These are phyloP conservation scores for Plasmodium falciparum DNA, from an alignment of 169 alveolate genomes.

Conservation along the genomic window DNA sequence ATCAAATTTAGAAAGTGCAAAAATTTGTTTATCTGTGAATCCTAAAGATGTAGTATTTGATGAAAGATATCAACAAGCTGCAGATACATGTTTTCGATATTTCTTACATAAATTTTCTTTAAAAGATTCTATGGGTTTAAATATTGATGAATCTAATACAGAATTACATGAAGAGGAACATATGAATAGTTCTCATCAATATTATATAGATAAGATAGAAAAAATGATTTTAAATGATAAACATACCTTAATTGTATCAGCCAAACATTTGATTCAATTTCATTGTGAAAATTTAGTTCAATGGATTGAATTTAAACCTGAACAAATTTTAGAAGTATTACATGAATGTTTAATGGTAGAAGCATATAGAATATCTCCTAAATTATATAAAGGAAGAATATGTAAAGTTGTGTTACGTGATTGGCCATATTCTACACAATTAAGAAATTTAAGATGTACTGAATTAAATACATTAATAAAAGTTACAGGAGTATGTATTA, in stretches of 20 bases:
- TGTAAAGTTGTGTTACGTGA: slow-evolving; percentile 91
- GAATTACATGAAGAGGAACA: slow-evolving; percentile 75
- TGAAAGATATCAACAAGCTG: slow-evolving; percentile 90
- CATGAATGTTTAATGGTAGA: slow-evolving; percentile 88
- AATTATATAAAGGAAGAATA: slow-evolving; percentile 85
- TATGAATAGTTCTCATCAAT: slow-evolving; percentile 75
- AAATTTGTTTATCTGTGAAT: slow-evolving; percentile 85
- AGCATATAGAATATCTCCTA: slow-evolving; percentile 84
- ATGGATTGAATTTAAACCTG: slow-evolving; percentile 87
- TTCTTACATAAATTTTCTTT: slow-evolving; percentile 78
- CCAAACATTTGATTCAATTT: slow-evolving; percentile 85
- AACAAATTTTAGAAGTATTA: slow-evolving; percentile 86
- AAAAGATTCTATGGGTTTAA: slow-evolving; percentile 79
- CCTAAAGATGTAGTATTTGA: slow-evolving; percentile 87
- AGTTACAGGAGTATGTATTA: slow-evolving; percentile 94
- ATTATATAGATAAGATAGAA: slow-evolving; percentile 86
- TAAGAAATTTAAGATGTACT: slow-evolving; percentile 94
- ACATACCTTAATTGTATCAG: slow-evolving; percentile 86
- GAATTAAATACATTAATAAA: slow-evolving; percentile 95
- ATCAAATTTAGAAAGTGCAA: slow-evolving; percentile 84
- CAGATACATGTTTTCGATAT: slow-evolving; percentile 86
- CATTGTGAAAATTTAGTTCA: slow-evolving; percentile 87
- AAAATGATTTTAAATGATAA: slow-evolving; percentile 90
- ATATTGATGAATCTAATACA: slow-evolving; percentile 68
- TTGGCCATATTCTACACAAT: slow-evolving; percentile 93